phyloP scores from a whole-genome alignment of 2,329 filamentous ascomycete species.

The Paradendryphiella salina region DNA sequence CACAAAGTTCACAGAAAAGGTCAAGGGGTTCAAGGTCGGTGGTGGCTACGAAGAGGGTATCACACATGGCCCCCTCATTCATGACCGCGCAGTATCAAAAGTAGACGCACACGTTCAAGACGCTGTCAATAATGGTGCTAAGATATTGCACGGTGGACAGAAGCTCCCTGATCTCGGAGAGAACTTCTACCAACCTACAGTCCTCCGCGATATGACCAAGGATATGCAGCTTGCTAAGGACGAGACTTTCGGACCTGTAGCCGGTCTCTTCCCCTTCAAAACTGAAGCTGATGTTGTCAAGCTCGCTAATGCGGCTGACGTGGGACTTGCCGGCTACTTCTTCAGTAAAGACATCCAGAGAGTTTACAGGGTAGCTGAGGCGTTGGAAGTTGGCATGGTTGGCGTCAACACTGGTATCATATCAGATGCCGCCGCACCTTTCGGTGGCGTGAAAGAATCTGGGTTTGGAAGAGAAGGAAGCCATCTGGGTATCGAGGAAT shows the following conservation, averaged over 20 bases:
- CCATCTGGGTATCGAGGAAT: slow-evolving; percentile 56
- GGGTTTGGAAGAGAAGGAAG: slow-evolving; percentile 58
- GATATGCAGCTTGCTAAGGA: slow-evolving; percentile 84
- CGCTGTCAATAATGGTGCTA: slow-evolving; percentile 38
- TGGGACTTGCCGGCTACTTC: slow-evolving; percentile 93
- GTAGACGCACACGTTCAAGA: slow-evolving; percentile 46
- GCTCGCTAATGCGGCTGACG: slow-evolving; percentile 78
- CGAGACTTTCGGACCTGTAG: slow-evolving; percentile 95
- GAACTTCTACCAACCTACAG: slow-evolving; percentile 90
- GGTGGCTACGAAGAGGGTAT: slow-evolving; percentile 69
- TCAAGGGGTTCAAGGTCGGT: slow-evolving; percentile 74
- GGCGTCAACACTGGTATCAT: slow-evolving; percentile 62
- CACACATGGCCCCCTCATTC: slow-evolving; percentile 83
- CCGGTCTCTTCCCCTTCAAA: slow-evolving; percentile 84
- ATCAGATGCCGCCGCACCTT: slow-evolving; percentile 53
- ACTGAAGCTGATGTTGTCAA: slow-evolving; percentile 86
- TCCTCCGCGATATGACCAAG: slow-evolving; percentile 81
- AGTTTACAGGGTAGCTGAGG: slow-evolving; percentile 64
- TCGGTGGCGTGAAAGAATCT: slow-evolving; percentile 55
- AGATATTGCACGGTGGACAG: slow-evolving; percentile 59
- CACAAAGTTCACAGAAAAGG: slow-evolving; percentile 69
- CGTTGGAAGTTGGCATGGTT: slow-evolving; percentile 83
- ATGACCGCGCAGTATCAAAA: slow-evolving; percentile 67
- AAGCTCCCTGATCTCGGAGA: slow-evolving; percentile 71
- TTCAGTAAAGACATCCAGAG: slow-evolving; percentile 68